phyloP scores from a whole-genome alignment of 2,329 filamentous ascomycete genomes.

The Penicillium crustosum region DNA sequence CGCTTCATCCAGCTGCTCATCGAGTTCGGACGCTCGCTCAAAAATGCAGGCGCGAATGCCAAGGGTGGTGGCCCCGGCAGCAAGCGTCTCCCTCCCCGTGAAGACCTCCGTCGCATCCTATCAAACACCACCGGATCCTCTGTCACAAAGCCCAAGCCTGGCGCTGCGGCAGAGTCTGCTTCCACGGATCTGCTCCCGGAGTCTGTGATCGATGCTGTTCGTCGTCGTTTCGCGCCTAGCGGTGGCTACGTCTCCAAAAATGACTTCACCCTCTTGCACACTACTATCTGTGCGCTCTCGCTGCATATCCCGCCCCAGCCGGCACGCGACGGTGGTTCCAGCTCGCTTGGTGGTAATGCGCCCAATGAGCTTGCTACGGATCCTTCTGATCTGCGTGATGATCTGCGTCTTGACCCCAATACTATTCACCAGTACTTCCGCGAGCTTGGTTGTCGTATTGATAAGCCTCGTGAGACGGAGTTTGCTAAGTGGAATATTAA shows the following conservation, averaged over 20 bases:
- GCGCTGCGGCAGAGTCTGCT: slow-evolving; percentile 19
- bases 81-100: slow-evolving; percentile 42
- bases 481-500: slow-evolving; percentile 49
- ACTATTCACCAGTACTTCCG: slow-evolving; percentile 44
- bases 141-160: slow-evolving; percentile 13
- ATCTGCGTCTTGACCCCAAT: slow-evolving; percentile 42
- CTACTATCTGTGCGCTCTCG: slow-evolving; percentile 48
- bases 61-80: slow-evolving; percentile 34
- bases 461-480: slow-evolving; percentile 43
- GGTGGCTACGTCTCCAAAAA: slow-evolving; percentile 37
- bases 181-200: slow-evolving; percentile 34
- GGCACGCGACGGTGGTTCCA: slow-evolving; percentile 37
- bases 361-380: slow-evolving; percentile 45
- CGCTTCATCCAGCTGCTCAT: slow-evolving; percentile 48
- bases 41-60: slow-evolving; percentile 28
- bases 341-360: slow-evolving; percentile 37
- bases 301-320: slow-evolving; percentile 48
- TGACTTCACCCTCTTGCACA: slow-evolving; percentile 46
- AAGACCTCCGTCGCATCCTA: slow-evolving; percentile 41
- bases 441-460: slow-evolving; percentile 48
- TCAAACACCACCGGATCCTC: slow-evolving; percentile 29
- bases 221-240: slow-evolving; percentile 44
- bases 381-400: slow-evolving; percentile 47
- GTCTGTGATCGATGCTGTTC: slow-evolving; percentile 42
- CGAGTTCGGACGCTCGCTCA: slow-evolving; percentile 42